Evolutionary conservation across 2,329 filamentous ascomycete genomes (phyloP), one percentile per base, ranked within the genome.

Genomic region (Chrysoporthe puriensis): DNA sequence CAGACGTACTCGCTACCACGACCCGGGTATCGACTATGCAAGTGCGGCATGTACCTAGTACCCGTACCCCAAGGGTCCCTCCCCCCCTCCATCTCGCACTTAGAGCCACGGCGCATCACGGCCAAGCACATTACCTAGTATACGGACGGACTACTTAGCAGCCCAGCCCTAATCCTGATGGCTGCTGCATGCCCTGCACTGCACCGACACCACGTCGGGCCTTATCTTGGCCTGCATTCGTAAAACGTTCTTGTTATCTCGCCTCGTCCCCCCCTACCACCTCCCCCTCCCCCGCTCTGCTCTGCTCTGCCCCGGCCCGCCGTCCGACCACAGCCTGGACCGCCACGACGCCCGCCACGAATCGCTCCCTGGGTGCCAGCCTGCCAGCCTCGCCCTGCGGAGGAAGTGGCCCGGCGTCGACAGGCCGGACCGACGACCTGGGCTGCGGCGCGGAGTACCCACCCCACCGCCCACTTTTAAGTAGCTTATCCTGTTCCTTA

Each of bases 401-500:
- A 54, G 21, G 26, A 26, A 54, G 16, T 40, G 18, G 34, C 34
- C 32, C n/a, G 56, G 14, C 16, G 13, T 57, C 43, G 11, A 52
- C 21, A 52, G 26, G 48, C 48, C 48, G 48, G 48, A 32, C 48
- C 48, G 21, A 52, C 48, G 21, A 26, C 48, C 26, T 26, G 26
- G 26, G 26, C 26, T 26, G 26, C 26, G 26, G 21, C 21, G 21
- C 48, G 16, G 48, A 56, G 44, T 50, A 61, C 52, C 64, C 64
- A 69, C 64, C 46, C 36, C 16, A 59, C 57, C 18, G n/a, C 54
- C n/a, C 48, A 63, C 26, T 26, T 26, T 26, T 26, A 26, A 26
- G 26, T 69, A 54, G 61, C 61, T 69, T 64, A 46, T 67, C 64
- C 66, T 62, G 40, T 44, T 44, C 6, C 40, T 58, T 58, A 66